These are phyloP conservation scores for Chloris gayana DNA, from an alignment of 176 grass and related monocot species.

Conservation along the genomic window DNA sequence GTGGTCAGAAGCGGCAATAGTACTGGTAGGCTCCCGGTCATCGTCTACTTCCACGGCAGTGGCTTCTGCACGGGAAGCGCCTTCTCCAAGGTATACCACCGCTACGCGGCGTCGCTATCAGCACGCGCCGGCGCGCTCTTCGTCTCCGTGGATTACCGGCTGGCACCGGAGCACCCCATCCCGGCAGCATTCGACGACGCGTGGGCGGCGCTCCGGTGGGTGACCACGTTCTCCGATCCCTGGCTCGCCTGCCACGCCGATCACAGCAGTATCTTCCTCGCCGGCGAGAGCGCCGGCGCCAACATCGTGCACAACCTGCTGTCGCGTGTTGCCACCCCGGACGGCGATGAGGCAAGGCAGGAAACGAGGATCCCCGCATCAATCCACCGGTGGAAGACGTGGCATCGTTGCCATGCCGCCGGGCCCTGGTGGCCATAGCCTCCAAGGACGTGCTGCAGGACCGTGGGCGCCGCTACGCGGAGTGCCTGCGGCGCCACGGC, in stretches of 20 bases:
- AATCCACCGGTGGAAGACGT: background rate
- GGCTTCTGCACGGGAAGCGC: background rate
- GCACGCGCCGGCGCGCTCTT: background rate
- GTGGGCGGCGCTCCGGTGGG: conserved; percentile 51
- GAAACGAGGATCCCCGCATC: background rate
- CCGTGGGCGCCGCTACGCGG: background rate
- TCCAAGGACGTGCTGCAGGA: background rate
- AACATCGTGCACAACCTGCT: conserved; percentile 70
- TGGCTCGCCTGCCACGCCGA: conserved; percentile 54
- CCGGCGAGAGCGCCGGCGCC: conserved; percentile 65
- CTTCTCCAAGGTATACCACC: background rate
- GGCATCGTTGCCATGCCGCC: background rate
- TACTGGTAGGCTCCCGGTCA: background rate
- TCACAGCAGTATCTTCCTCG: conserved; percentile 42
- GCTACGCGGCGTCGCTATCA: background rate
- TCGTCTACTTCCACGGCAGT: background rate
- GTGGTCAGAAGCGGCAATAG: no score
- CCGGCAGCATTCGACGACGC: conserved; percentile 49
- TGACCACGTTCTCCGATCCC: conserved; percentile 43
- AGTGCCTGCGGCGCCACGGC: background rate
- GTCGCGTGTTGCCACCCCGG: conserved; percentile 6
- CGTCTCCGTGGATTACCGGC: conserved; percentile 56
- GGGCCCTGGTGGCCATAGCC: background rate
- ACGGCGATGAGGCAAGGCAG: background rate
- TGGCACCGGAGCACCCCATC: conserved; percentile 52